Evolutionary conservation across 176 grass and related monocot genomes (phyloP).

Genomic region (Dendrocalamus sinicus): DNA sequence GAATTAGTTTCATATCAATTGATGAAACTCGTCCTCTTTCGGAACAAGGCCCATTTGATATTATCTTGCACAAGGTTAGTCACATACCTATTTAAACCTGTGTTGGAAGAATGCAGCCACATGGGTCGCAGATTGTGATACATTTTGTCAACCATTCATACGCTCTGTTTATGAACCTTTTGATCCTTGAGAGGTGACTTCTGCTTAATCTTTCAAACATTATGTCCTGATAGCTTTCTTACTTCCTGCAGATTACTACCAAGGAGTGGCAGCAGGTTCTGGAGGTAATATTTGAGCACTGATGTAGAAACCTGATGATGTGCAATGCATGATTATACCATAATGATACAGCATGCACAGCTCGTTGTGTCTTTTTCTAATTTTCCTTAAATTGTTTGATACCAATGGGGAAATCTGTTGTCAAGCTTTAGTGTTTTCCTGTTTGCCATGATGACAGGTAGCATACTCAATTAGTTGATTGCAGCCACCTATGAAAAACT

Average conservation of each 20-base stretch:
- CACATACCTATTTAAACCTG: not conserved
- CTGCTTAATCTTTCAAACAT: conserved; percentile 27
- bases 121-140: not conserved
- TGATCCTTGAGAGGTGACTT: conserved; percentile 15
- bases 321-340: conserved; percentile 9
- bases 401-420: conserved; percentile 9
- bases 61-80: conserved; percentile 92
- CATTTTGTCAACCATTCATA: not conserved
- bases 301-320: conserved; percentile 16
- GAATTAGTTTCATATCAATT: conserved; percentile 83
- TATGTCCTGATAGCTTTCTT: conserved; percentile 3
- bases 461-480: not conserved
- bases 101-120: not conserved
- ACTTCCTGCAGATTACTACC: conserved; percentile 60
- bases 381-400: conserved; percentile 10
- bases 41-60: conserved; percentile 95
- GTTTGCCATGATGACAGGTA: not conserved
- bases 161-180: not conserved
- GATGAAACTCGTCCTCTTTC: conserved; percentile 62
- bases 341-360: not conserved
- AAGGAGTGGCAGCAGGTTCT: conserved; percentile 86
- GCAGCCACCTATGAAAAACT: not conserved
- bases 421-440: conserved; percentile 24
- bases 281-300: conserved; percentile 62
- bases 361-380: not conserved